A percentile compares a stretch with the other conserved stretches of the same genome.
These are phyloP conservation scores for Corylus avellana DNA, from an alignment of 306 rosid species.

Conservation along the genomic window DNA sequence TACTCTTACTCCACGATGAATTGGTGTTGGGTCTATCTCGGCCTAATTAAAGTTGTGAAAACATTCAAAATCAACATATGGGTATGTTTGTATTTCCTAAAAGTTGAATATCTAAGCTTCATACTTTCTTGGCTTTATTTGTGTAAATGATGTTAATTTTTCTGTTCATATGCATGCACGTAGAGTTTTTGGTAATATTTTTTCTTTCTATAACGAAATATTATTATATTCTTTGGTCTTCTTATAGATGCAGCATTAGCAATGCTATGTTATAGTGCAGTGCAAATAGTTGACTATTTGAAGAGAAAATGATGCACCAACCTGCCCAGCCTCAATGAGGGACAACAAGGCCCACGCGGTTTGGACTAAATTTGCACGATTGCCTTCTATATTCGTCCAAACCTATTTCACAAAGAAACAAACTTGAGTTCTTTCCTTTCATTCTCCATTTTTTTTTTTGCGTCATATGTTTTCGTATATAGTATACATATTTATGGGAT, in stretches of 20 bases:
- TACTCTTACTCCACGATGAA: slow-evolving; percentile 53
- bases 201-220: not conserved
- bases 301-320: slow-evolving; percentile 15
- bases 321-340: slow-evolving; percentile 79
- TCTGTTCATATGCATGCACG: not conserved
- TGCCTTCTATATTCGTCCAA: slow-evolving; percentile 56
- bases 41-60: slow-evolving; percentile 36
- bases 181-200: not conserved
- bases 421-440: not conserved
- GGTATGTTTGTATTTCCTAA: no score
- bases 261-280: no score
- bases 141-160: not conserved
- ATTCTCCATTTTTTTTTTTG: not conserved
- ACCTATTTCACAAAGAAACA: slow-evolving; percentile 37
- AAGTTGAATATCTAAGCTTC: no score
- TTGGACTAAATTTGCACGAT: slow-evolving; percentile 60
- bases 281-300: not conserved
- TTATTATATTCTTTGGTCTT: not conserved
- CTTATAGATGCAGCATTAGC: no score
- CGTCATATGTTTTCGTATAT: not conserved
- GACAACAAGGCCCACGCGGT: slow-evolving; percentile 74
- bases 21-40: slow-evolving; percentile 55
- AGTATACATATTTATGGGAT: no score
- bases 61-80: slow-evolving; percentile 3
- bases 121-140: not conserved